phyloP scores from a whole-genome alignment of 192 early-diverging fungal genomes.

The Backusella tuberculispora region DNA sequence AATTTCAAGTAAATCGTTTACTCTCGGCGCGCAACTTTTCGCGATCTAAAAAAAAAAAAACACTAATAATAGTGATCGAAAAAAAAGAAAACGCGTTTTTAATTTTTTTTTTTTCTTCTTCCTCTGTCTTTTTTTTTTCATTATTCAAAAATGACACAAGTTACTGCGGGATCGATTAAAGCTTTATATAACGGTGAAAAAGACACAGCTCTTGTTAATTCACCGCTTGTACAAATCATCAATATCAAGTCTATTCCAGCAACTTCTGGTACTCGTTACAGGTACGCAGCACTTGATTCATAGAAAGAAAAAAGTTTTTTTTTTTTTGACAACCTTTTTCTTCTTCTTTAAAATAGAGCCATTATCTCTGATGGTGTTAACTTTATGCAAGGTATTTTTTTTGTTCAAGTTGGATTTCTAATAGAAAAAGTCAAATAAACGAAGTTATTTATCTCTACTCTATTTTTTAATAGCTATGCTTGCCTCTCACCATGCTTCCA shows the following conservation, averaged over 20 bases:
- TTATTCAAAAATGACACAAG: conserved; percentile 11
- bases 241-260: conserved; percentile 44
- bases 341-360: conserved; percentile 41
- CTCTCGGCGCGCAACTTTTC: background rate
- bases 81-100: background rate
- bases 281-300: conserved; percentile 31
- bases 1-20: too few species aligned
- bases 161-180: conserved; percentile 41
- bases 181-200: conserved; percentile 43
- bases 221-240: conserved; percentile 48
- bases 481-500: conserved; percentile 50
- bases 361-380: conserved; percentile 68
- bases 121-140: background rate
- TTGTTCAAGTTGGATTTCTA: background rate
- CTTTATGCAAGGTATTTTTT: conserved; percentile 64
- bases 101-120: too few species aligned
- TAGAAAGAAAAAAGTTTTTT: conserved; percentile 22
- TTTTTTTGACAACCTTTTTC: background rate
- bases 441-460: too few species aligned
- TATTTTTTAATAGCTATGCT: conserved; percentile 62
- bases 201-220: background rate
- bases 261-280: conserved; percentile 36
- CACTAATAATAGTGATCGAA: background rate
- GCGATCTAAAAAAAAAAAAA: background rate
- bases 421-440: background rate